These are phyloP conservation scores for Solanum pinnatisectum DNA, from an alignment of 257 asterid species.

Conservation along the genomic window DNA sequence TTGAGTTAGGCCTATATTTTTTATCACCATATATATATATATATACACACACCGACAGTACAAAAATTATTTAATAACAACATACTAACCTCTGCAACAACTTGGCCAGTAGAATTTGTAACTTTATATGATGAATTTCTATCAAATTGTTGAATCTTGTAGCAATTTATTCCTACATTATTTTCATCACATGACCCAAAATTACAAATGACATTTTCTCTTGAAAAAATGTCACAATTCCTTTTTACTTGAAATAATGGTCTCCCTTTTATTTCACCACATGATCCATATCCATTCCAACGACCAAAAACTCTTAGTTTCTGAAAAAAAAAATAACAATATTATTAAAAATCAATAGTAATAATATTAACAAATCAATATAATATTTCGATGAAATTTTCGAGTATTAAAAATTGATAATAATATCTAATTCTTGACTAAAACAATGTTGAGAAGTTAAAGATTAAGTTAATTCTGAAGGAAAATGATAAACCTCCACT, in stretches of 20 bases:
- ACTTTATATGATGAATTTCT: slow-evolving; percentile 46
- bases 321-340: slow-evolving; percentile 11
- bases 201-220: slow-evolving; percentile 20
- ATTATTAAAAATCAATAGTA: neutral
- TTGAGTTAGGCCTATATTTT: neutral
- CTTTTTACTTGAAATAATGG: slow-evolving; percentile 57
- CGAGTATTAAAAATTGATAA: neutral
- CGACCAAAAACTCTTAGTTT: slow-evolving; percentile 26
- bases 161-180: slow-evolving; percentile 17
- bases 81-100: slow-evolving; percentile 55
- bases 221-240: slow-evolving; percentile 9
- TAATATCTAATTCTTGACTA: neutral
- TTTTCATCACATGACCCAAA: slow-evolving; percentile 27
- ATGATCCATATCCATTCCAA: slow-evolving; percentile 49
- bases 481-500: neutral
- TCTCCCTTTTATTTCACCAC: slow-evolving; percentile 21
- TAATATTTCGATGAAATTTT: neutral
- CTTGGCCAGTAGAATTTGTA: slow-evolving; percentile 33
- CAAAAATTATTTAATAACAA: neutral
- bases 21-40: neutral
- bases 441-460: neutral
- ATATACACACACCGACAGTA: neutral
- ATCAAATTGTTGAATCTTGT: slow-evolving; percentile 29
- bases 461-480: neutral
- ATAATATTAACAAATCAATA: neutral